These are phyloP conservation scores for Lasiodiplodia sp. DNA, from an alignment of 2,329 filamentous ascomycete genomes.

Conservation along the genomic window DNA sequence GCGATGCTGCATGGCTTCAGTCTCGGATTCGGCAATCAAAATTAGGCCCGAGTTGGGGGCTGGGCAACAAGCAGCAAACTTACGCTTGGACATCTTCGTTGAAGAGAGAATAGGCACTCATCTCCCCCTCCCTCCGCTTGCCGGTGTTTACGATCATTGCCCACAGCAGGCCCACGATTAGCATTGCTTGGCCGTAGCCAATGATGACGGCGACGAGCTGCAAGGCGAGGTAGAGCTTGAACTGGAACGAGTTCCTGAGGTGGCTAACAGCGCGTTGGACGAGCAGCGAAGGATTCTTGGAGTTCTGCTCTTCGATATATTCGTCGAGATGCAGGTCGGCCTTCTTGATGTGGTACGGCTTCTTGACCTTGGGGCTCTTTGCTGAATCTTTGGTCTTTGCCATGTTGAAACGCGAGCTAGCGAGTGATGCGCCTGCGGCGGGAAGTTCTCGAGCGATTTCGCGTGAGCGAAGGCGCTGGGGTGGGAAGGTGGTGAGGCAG, in stretches of 20 bases:
- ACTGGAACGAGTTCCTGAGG: conserved; percentile 38
- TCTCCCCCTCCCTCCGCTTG: conserved; percentile 39
- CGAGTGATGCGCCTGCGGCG: not conserved
- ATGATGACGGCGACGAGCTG: conserved; percentile 36
- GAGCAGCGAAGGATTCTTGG: conserved; percentile 35
- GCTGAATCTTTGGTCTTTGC: conserved; percentile 12
- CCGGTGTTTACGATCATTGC: conserved; percentile 44
- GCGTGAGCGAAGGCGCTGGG: not conserved
- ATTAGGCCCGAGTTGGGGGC: conserved; percentile 20
- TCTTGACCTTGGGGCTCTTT: conserved; percentile 35
- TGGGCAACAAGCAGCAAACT: conserved; percentile 6
- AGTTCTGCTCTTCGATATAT: conserved; percentile 41
- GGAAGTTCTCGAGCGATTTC: not conserved
- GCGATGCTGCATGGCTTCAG: conserved; percentile 25
- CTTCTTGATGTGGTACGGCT: conserved; percentile 42
- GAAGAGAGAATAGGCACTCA: conserved; percentile 43
- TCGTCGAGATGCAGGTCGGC: conserved; percentile 41
- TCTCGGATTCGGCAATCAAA: conserved; percentile 14
- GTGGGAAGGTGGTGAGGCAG: not conserved
- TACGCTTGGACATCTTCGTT: conserved; percentile 40
- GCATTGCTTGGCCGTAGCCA: conserved; percentile 40
- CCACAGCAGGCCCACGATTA: conserved; percentile 42
- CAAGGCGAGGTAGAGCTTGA: conserved; percentile 39
- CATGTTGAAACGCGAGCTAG: not conserved
- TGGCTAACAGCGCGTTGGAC: conserved; percentile 34